phyloP scores from a whole-genome alignment of 331 rosid species.

The Malus hybrid region DNA sequence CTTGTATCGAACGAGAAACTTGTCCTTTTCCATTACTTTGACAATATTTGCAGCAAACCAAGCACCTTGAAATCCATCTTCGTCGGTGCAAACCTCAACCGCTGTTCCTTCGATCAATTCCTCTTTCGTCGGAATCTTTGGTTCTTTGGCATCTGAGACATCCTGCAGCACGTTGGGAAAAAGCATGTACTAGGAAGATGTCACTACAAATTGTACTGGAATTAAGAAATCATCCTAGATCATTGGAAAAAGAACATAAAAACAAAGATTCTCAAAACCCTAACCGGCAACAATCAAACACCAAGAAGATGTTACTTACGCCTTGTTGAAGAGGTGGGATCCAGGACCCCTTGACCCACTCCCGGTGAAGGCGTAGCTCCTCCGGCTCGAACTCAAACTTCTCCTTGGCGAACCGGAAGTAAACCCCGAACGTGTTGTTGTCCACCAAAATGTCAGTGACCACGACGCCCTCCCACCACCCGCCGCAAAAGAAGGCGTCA shows the following conservation, averaged over 20 bases:
- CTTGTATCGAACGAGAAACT: conserved; percentile 16
- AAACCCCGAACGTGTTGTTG: conserved; percentile 2
- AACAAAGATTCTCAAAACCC: not conserved
- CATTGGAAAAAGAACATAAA: not conserved
- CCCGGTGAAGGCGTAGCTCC: conserved; percentile 25
- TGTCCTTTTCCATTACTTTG: conserved; percentile 7
- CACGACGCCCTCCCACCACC: conserved; percentile 31
- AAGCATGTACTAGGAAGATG: no score
- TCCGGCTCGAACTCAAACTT: conserved; percentile 2
- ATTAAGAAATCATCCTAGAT: not conserved
- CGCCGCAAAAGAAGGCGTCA: conserved; percentile 19
- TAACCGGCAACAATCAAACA: not conserved
- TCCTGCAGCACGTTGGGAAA: not conserved
- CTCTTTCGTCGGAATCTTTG: not conserved
- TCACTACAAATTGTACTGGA: no score
- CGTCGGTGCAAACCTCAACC: conserved; percentile 29
- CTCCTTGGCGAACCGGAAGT: conserved; percentile 1
- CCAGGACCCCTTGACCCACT: conserved; percentile 30
- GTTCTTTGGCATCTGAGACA: not conserved
- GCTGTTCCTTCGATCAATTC: conserved; percentile 10
- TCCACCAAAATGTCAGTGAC: not conserved
- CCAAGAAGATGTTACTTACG: not conserved
- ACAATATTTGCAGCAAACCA: conserved; percentile 33
- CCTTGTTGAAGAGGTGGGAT: conserved; percentile 8
- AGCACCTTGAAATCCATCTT: conserved; percentile 39